Percentiles rank a stretch among this genome's conserved stretches.
Evolutionary conservation across 371 early-diverging fungal species (phyloP).

Genomic region (Rhizopus stolonifer): DNA sequence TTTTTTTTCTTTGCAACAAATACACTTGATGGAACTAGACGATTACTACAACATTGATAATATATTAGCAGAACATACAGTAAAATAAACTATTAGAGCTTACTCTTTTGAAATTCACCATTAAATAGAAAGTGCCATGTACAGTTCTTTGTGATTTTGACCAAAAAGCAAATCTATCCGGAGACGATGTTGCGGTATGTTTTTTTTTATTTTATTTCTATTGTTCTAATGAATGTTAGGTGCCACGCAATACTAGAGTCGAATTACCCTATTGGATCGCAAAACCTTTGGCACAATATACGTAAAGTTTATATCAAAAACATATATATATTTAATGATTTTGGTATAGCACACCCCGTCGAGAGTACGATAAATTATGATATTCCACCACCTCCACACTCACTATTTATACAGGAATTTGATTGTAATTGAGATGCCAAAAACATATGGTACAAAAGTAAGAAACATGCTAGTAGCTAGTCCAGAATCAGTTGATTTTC

Average conservation of each 20-base stretch:
- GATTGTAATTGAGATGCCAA: conserved; percentile 38
- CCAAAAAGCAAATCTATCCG: conserved; percentile 34
- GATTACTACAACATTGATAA: conserved; percentile 52
- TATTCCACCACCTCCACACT: not conserved
- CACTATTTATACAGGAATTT: conserved; percentile 13
- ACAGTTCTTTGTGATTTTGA: conserved; percentile 33
- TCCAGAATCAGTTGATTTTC: conserved; percentile 39
- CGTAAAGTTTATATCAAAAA: conserved; percentile 20
- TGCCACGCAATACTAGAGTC: conserved; percentile 23
- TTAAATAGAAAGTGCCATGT: conserved; percentile 54
- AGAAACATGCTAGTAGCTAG: conserved; percentile 44
- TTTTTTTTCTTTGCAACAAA: not conserved
- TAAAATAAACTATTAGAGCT: conserved; percentile 17
- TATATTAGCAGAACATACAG: conserved; percentile 49
- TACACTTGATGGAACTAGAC: conserved; percentile 36
- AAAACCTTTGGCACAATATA: conserved; percentile 37
- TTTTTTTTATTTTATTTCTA: not conserved
- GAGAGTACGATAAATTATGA: conserved; percentile 1
- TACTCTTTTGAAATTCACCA: too few relatives aligned
- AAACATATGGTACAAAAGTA: conserved; percentile 38
- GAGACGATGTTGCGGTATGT: conserved; percentile 35
- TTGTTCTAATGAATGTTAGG: conserved; percentile 3
- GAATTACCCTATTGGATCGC: conserved; percentile 53
- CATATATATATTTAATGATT: not conserved
- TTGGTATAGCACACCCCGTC: conserved; percentile 4